Evolutionary conservation across 768 basidiomycete genomes (phyloP), one percentile per base, ranked within the genome.

Genomic region (Kwoniella heveanensis): DNA sequence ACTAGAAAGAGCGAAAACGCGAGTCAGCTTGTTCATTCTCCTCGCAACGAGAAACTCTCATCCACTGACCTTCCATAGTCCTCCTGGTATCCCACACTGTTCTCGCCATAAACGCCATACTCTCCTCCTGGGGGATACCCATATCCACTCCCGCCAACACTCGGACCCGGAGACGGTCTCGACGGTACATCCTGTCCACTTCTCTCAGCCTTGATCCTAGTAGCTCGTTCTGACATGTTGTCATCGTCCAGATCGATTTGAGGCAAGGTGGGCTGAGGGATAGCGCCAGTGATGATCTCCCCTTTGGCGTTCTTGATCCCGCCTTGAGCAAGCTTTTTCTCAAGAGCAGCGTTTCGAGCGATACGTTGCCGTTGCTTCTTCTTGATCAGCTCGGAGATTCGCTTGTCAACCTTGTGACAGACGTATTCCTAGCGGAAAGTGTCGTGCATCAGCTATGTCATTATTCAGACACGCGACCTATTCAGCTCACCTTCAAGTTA

Each of bases 371-470:
- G 89, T 71, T 89, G 89, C 80, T 89, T 89, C 67, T 90, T 88
- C 81, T 91, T 93, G 84, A 98, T 92, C 63, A 97, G 88, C 76
- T 88, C 90, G 62, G 88, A 86, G 71, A 98, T 97, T 67, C 95
- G 92, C 91, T 97, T 97, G 83, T 99, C 95, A 54, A 97, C 92
- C 81, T 97, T 96, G 83, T 98, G 92, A 79, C 94, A 97, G 80
- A 91, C 91, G 82, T 96, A 97, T 84, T 99, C 95, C 88, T 91
- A 9, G 32, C 32, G 32, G 7, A 32, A 32, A 32, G 32, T 32
- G 32, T n/a, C n/a, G n/a, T n/a, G n/a, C n/a, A n/a, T n/a, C n/a
- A n/a, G n/a, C n/a, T n/a, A n/a, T n/a, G n/a, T n/a, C n/a, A n/a
- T n/a, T n/a, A n/a, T n/a, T n/a, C n/a, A n/a, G n/a, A n/a, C n/a